Conservation (phyloP, 331 rosid genomes). For the Quercus lobata region DNA sequence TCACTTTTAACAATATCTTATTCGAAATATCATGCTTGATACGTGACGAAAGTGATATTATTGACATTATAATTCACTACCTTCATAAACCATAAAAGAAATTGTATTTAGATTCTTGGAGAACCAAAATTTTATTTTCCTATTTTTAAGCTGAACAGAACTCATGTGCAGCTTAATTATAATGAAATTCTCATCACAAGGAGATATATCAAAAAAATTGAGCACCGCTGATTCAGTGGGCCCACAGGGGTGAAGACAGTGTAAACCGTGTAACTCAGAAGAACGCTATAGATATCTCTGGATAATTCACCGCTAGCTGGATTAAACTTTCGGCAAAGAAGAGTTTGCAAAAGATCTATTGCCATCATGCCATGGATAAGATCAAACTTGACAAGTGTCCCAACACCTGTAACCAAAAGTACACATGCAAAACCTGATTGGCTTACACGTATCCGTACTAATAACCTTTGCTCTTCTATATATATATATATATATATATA, state of each 20-base stretch:
- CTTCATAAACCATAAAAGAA: too few relatives aligned
- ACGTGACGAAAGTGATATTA: too few relatives aligned
- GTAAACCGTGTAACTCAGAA: background rate
- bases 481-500: background rate
- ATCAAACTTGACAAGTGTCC: constrained; percentile 61
- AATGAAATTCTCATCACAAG: background rate
- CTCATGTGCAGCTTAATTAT: background rate
- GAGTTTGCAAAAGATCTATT: background rate
- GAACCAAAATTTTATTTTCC: background rate
- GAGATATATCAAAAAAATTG: too few relatives aligned
- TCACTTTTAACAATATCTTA: too few relatives aligned
- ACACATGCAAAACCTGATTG: constrained; percentile 35
- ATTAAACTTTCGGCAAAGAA: constrained; percentile 6
- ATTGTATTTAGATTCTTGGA: too few relatives aligned
- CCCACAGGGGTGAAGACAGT: background rate
- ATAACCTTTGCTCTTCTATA: constrained; percentile 12
- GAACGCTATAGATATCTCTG: background rate
- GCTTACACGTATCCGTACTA: constrained; percentile 46
- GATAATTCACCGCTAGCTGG: constrained; percentile 37
- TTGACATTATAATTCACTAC: too few relatives aligned
- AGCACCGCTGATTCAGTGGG: background rate
- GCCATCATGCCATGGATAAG: background rate
- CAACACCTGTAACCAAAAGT: constrained; percentile 49
- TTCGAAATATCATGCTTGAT: too few relatives aligned
- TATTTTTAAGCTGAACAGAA: too few relatives aligned